Base-by-base conservation (phyloP, 345 rosid species). In the Salix purpurea region DNA sequence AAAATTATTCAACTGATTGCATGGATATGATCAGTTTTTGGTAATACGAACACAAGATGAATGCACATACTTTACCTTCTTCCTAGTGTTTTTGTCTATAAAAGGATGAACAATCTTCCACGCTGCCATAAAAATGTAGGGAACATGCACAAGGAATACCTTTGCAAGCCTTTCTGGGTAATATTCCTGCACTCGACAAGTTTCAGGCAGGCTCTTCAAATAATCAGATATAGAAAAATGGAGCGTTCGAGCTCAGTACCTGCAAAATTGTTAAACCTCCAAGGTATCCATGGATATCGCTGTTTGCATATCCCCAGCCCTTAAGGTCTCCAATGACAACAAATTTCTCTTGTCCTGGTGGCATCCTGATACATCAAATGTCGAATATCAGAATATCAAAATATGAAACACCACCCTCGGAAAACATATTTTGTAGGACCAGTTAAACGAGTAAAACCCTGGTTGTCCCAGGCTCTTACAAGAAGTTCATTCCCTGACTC, bases 251-350 rank as follows among this genome's bases (percentile, higher is more conserved):
- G 37, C 37, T 24, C 23, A 6, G 21, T 24, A 88, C 90, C 88
- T 85, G 89, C 73, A 88, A 42, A 67, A 86, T 77, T 54, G 87
- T 72, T 14, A 83, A 16, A 70, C 87, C 79, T 8, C 69, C 85
- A 50, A 86, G 79, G 76, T 76, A 83, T 16, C 73, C 91, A 1
- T 81, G 82, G 28, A 88, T 39, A 75, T 88, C 91, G 61, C 75
- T 71, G 76, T 88, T 88, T 23, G 87, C 84, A 77, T 85, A 88
- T 66, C 91, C 87, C 89, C 91, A 88, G 4, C 87, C 88, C 76
- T 80, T 24, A 70, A 88, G 87, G 69, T 88, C 91, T 58, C 73
- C 89, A 9, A 86, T 88, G 10, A 64, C 84, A 2, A 80, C 52
- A 50, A 86, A 86, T 70, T 86, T 83, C 69, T 88, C 89, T 64